Evolutionary conservation across 495 filamentous ascomycete species (phyloP).

Genomic region (Talaromyces thailandensis): DNA sequence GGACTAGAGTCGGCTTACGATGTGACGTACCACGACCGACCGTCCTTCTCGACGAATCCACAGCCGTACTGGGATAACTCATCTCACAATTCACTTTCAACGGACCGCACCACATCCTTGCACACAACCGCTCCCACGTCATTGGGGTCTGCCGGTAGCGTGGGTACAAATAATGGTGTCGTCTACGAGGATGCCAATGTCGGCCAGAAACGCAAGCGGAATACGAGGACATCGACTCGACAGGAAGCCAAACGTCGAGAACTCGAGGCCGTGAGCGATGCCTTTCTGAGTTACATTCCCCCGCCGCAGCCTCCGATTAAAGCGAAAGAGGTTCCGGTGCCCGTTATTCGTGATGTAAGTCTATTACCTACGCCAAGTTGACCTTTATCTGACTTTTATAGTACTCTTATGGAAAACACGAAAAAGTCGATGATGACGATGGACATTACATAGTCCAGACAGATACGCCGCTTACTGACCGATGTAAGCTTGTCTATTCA

Average conservation of each 20-base stretch:
- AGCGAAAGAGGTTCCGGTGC: constrained; percentile 80
- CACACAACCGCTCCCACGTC: constrained; percentile 90
- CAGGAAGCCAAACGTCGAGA: constrained; percentile 75
- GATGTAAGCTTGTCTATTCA: constrained; percentile 58
- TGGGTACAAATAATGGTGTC: constrained; percentile 44
- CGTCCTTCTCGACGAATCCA: constrained; percentile 62
- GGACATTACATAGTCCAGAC: constrained; percentile 90
- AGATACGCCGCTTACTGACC: constrained; percentile 71
- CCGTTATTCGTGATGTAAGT: constrained; percentile 74
- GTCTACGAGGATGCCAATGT: constrained; percentile 46
- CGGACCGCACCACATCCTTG: constrained; percentile 77
- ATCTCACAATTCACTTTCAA: constrained; percentile 64
- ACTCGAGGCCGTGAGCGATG: constrained; percentile 55
- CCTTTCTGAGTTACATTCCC: constrained; percentile 70
- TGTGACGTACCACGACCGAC: constrained; percentile 49
- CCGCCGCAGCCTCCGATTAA: constrained; percentile 86
- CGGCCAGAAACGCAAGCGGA: constrained; percentile 83
- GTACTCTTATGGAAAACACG: constrained; percentile 34
- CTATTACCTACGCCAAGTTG: not conserved
- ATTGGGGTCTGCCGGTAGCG: constrained; percentile 65
- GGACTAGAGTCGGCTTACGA: constrained; percentile 55
- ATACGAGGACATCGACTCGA: constrained; percentile 64
- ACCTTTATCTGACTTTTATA: constrained; percentile 16
- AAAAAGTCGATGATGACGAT: constrained; percentile 87
- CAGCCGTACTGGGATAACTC: constrained; percentile 56